phyloP scores from a whole-genome alignment of 805 yeast species.

The Brettanomyces naardenensis region DNA sequence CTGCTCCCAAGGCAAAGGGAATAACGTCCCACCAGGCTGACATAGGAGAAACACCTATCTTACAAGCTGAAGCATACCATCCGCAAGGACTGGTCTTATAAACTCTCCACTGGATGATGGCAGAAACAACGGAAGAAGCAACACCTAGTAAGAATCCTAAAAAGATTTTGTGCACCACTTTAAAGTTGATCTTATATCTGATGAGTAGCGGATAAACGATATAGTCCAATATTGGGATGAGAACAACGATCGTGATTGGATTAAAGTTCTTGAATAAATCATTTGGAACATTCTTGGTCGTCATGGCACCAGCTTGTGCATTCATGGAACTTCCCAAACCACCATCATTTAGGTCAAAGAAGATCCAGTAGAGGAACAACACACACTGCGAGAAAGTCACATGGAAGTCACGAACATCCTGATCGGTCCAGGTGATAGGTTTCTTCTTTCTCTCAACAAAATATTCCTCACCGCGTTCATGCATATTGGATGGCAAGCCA shows the following conservation, averaged over 20 bases:
- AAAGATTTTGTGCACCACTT: slow-evolving; percentile 36
- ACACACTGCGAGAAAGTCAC: slow-evolving; percentile 37
- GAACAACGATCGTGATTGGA: slow-evolving; percentile 43
- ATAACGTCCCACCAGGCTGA: slow-evolving; percentile 26
- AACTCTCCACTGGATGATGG: slow-evolving; percentile 39
- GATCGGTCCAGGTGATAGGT: slow-evolving; percentile 31
- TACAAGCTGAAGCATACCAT: slow-evolving; percentile 32
- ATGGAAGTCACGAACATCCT: slow-evolving; percentile 39
- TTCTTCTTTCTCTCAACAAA: slow-evolving; percentile 22
- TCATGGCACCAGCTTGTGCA: slow-evolving; percentile 49
- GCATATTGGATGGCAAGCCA: slow-evolving; percentile 38
- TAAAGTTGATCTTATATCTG: slow-evolving; percentile 33
- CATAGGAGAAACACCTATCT: slow-evolving; percentile 22
- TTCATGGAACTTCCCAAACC: slow-evolving; percentile 42
- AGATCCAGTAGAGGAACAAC: slow-evolving; percentile 35
- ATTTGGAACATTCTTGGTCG: slow-evolving; percentile 45
- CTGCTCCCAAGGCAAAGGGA: slow-evolving; percentile 34
- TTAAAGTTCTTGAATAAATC: slow-evolving; percentile 49
- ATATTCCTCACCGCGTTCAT: slow-evolving; percentile 32
- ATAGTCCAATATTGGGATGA: slow-evolving; percentile 43
- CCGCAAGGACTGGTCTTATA: slow-evolving; percentile 50
- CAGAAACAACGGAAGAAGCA: slow-evolving; percentile 40
- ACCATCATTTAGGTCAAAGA: slow-evolving; percentile 34
- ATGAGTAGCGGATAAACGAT: slow-evolving; percentile 40
- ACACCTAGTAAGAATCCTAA: slow-evolving; percentile 42